Evolutionary conservation across 2,329 filamentous ascomycete species (phyloP).

Genomic region (Stachybotrys chlorohalonatus): DNA sequence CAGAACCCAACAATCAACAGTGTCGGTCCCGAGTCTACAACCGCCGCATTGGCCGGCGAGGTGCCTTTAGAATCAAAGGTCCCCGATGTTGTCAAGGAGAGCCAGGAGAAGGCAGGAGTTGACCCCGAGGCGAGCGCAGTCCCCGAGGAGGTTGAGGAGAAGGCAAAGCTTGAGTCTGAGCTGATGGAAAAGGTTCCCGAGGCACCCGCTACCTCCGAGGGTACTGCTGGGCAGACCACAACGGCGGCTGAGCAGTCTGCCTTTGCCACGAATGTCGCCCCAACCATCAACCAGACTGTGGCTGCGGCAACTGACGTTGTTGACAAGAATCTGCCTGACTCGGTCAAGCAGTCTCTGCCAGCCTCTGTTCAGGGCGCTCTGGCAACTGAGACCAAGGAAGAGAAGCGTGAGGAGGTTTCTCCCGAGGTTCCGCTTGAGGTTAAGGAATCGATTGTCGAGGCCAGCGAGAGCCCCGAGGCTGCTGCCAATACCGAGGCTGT

Average conservation of each 20-base stretch:
- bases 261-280: constrained; percentile 26
- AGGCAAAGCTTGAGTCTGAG: constrained; percentile 62
- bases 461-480: constrained; percentile 60
- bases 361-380: constrained; percentile 39
- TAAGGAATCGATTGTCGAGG: constrained; percentile 46
- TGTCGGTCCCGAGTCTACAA: constrained; percentile 50
- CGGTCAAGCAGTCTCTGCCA: constrained; percentile 43
- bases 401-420: constrained; percentile 31
- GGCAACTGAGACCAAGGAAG: constrained; percentile 27
- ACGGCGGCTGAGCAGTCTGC: constrained; percentile 22
- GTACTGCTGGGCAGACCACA: constrained; percentile 26
- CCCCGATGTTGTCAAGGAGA: constrained; percentile 55
- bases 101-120: constrained; percentile 56
- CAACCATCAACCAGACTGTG: constrained; percentile 25
- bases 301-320: constrained; percentile 27
- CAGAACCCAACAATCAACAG: constrained; percentile 40
- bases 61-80: constrained; percentile 53
- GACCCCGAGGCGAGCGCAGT: constrained; percentile 61
- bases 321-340: constrained; percentile 41
- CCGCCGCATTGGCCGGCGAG: constrained; percentile 57
- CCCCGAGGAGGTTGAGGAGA: constrained; percentile 58
- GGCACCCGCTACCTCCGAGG: constrained; percentile 48
- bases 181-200: constrained; percentile 58
- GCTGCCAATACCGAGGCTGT: constrained; percentile 60
- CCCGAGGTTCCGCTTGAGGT: constrained; percentile 46